Percentiles rank a stretch among this genome's conserved stretches.
Evolutionary conservation across 176 grass and related monocot species (phyloP).

Genomic region (Zoysia pacifica): DNA sequence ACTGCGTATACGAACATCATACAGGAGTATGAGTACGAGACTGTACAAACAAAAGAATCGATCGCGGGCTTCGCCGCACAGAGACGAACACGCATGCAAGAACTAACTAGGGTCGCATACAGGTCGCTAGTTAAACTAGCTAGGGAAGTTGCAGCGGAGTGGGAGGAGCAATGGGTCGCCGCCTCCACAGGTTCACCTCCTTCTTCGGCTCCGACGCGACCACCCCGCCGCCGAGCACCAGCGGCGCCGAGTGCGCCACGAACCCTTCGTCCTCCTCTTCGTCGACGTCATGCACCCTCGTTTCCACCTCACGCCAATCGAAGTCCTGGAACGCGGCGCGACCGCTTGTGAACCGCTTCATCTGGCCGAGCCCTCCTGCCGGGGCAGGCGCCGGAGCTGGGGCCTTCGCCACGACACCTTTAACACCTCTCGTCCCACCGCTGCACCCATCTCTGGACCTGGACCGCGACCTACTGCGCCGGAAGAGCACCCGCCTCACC

Average conservation of each 20-base stretch:
- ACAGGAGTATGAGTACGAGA: neutral
- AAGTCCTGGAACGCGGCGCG: constrained; percentile 67
- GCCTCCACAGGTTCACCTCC: constrained; percentile 94
- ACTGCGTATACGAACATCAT: too few relatives aligned
- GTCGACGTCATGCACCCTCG: neutral
- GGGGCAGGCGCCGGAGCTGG: neutral
- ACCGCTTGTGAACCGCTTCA: constrained; percentile 85
- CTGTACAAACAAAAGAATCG: constrained; percentile 26
- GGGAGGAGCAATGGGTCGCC: constrained; percentile 62
- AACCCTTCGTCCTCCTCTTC: constrained; percentile 44
- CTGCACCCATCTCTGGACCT: neutral
- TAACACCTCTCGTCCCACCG: neutral
- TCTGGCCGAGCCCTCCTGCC: constrained; percentile 55
- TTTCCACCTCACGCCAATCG: constrained; percentile 62
- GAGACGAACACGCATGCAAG: constrained; percentile 9
- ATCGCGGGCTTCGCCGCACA: neutral
- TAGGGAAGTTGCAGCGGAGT: constrained; percentile 51
- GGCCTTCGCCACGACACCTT: neutral
- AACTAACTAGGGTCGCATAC: neutral
- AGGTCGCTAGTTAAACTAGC: neutral
- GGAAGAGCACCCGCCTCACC: constrained; percentile 53
- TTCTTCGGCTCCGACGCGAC: constrained; percentile 67
- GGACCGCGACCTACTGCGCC: constrained; percentile 42
- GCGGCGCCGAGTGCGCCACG: constrained; percentile 77
- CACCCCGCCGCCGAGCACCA: constrained; percentile 59